Evolutionary conservation across 768 basidiomycete species (phyloP), one percentile per base, ranked within the genome.

Genomic region (Calocybe cyanea): DNA sequence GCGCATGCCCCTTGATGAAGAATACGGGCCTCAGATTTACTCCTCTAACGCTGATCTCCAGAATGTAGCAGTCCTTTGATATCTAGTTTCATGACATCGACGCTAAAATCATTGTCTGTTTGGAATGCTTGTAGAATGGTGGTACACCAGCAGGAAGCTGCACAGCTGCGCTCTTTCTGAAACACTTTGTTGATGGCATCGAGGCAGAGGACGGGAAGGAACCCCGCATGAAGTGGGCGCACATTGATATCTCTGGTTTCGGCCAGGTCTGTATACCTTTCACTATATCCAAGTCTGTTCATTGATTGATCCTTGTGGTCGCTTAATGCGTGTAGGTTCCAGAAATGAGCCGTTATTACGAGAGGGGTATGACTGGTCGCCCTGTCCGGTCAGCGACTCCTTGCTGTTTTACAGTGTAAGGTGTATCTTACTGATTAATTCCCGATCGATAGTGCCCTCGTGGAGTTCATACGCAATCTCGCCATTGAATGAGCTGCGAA

Each of bases 1-100:
- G 91, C 80, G 91, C 21, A 81, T 93, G 83, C 91, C 91, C 8
- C 77, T 94, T 43, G 84, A 89, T 55, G 87, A 90, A 35, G 87
- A 83, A 45, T 94, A 75, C 52, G 81, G 78, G 0, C 77, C 80
- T 10, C 88, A 89, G 60, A 92, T 94, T 55, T 64, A 81, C 60
- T 73, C 72, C 7, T 83, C 81, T 20, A 90, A 89, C 55, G 89
- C 88, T 19, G 90, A 92, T 61, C 70, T 92, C 25, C 83, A 85
- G 64, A 92, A 92, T 55, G 83, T 84, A 50, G 21, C 69, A n/a
- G n/a, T n/a, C n/a, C n/a, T n/a, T n/a, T n/a, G n/a, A n/a, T 60
- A 18, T 10, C 10, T 39, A 3, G 10, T n/a, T 13, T 38, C 23
- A n/a, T n/a, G n/a, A n/a, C n/a, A n/a, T n/a, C 38, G 8, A 10